Percentiles rank a stretch among this genome's conserved stretches.
phyloP scores from a whole-genome alignment of 1,284 basidiomycete genomes.

The Rhodotorula sp. region DNA sequence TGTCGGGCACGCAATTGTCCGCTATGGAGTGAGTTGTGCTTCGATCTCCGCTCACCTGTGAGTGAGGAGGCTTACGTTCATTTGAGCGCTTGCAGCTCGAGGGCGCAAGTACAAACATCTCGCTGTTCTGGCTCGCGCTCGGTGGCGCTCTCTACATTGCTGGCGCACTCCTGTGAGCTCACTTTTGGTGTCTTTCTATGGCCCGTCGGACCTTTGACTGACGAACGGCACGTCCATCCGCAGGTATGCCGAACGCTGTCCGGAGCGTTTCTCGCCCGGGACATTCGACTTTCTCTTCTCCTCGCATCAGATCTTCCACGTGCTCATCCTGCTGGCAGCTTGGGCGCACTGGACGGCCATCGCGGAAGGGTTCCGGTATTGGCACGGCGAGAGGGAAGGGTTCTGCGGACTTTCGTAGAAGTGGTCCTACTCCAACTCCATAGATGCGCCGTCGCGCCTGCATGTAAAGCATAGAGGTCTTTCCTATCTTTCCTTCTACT shows the following conservation, averaged over 20 bases:
- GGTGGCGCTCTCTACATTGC: constrained; percentile 40
- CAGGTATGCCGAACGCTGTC: constrained; percentile 41
- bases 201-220: neutral
- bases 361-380: constrained; percentile 27
- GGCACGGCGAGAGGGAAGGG: constrained; percentile 22
- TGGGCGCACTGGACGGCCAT: constrained; percentile 18
- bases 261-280: constrained; percentile 41
- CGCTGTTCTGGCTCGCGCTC: constrained; percentile 35
- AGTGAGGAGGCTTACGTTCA: no score
- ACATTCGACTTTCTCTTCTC: constrained; percentile 38
- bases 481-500: no score
- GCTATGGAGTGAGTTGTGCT: constrained; percentile 29
- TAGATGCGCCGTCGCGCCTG: no score
- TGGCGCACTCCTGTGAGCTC: constrained; percentile 36
- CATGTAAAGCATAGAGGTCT: no score
- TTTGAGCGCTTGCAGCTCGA: constrained; percentile 1
- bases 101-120: constrained; percentile 18
- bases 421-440: neutral
- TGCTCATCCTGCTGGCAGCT: constrained; percentile 34
- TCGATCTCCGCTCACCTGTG: no score
- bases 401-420: neutral
- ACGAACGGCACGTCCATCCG: neutral
- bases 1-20: constrained; percentile 31
- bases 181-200: neutral
- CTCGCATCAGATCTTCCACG: constrained; percentile 44